Percentiles rank a stretch among this genome's conserved stretches.
Evolutionary conservation across 805 yeast species (phyloP).

Genomic region (Starmera caribaea): DNA sequence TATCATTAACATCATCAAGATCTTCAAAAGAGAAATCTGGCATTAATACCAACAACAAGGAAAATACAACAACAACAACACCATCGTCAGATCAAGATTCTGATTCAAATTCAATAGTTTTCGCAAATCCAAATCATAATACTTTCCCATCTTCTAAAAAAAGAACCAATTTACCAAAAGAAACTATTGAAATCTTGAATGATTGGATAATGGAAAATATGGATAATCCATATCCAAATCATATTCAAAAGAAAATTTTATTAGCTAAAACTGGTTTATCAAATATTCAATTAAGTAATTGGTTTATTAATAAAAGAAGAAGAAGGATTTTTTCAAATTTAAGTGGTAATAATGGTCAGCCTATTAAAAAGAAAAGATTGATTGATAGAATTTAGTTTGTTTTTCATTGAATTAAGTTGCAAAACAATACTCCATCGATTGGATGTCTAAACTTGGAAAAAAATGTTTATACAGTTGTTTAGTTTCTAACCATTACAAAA

Average conservation of each 20-base stretch:
- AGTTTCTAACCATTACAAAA: neutral
- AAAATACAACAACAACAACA: neutral
- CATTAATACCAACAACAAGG: neutral
- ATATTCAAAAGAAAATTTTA: conserved; percentile 62
- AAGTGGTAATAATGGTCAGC: conserved; percentile 21
- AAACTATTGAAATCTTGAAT: conserved; percentile 61
- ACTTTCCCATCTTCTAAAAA: conserved; percentile 20
- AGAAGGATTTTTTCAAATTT: conserved; percentile 40
- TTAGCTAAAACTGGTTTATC: conserved; percentile 68
- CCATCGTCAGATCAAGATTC: too few species aligned
- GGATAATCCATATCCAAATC: conserved; percentile 78
- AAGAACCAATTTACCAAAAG: conserved; percentile 71
- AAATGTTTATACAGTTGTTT: neutral
- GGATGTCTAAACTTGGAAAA: neutral
- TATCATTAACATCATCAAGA: neutral
- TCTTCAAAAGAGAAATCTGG: neutral
- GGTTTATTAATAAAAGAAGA: conserved; percentile 85
- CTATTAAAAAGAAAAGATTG: conserved; percentile 21
- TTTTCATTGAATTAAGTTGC: too few species aligned
- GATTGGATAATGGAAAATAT: conserved; percentile 68
- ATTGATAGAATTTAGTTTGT: conserved; percentile 14
- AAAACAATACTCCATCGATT: too few species aligned
- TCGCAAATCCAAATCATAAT: too few species aligned
- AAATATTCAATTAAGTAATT: conserved; percentile 71
- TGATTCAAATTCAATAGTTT: too few species aligned